A percentile compares a stretch with the other conserved stretches of the same genome.
phyloP scores from a whole-genome alignment of 441 rosid species.

The Metrosideros polymorpha region DNA sequence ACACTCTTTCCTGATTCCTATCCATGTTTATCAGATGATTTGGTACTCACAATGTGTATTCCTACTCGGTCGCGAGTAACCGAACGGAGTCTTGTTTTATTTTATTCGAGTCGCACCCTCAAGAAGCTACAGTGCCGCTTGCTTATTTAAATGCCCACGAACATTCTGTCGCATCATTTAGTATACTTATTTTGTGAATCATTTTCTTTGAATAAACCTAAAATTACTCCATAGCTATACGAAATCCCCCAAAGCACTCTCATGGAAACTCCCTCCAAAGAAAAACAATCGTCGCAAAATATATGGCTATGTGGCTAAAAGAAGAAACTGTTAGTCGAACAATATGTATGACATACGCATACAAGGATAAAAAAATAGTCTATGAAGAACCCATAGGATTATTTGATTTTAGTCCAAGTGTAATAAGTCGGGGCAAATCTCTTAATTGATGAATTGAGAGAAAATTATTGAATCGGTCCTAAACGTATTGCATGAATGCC shows the following conservation, averaged over 20 bases:
- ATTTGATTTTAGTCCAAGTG: background rate
- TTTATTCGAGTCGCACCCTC: background rate
- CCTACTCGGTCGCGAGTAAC: background rate
- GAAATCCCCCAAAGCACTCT: background rate
- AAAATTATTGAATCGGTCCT: background rate
- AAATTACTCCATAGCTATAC: background rate
- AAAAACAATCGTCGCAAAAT: background rate
- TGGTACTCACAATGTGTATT: background rate
- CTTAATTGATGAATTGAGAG: background rate
- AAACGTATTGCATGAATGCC: background rate
- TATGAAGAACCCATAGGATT: background rate
- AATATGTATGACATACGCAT: background rate
- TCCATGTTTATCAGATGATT: background rate
- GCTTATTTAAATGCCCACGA: background rate
- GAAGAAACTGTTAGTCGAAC: background rate
- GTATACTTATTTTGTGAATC: background rate
- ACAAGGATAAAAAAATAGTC: background rate
- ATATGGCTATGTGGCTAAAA: background rate
- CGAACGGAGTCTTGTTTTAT: background rate
- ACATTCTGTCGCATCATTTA: too few species aligned
- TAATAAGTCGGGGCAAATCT: background rate
- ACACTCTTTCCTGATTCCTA: background rate
- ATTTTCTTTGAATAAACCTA: background rate
- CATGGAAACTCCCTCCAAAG: background rate
- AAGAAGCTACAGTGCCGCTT: background rate